These are phyloP conservation scores for Boletus albobrunnescens DNA, from an alignment of 1,284 basidiomycete species.

Conservation along the genomic window DNA sequence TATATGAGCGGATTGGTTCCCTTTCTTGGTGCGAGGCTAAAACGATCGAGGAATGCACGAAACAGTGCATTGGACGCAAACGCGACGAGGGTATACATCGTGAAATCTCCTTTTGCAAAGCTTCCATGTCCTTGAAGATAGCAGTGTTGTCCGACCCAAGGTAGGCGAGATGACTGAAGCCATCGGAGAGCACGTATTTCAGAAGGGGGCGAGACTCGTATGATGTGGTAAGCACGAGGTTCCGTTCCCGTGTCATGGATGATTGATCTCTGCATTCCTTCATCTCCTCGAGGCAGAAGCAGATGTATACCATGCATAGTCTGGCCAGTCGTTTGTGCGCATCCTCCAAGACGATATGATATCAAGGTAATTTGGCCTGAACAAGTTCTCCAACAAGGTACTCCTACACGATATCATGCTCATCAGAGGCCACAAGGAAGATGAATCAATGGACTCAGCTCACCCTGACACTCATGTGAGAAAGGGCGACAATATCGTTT, in stretches of 20 bases:
- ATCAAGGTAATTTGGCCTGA: neutral
- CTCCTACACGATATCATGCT: neutral
- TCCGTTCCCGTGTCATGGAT: neutral
- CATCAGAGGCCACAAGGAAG: neutral
- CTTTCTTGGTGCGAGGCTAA: neutral
- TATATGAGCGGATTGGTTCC: slow-evolving; percentile 11
- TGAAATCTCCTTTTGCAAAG: neutral
- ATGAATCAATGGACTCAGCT: neutral
- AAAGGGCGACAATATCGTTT: slow-evolving; percentile 10
- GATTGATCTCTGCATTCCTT: neutral
- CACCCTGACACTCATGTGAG: slow-evolving; percentile 18
- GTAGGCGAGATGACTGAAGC: slow-evolving; percentile 7
- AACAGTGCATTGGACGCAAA: slow-evolving; percentile 6
- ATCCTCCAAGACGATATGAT: slow-evolving; percentile 6
- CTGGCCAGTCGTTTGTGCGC: slow-evolving; percentile 7
- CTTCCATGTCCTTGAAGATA: slow-evolving; percentile 1
- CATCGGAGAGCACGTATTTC: slow-evolving; percentile 8
- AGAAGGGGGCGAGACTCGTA: neutral
- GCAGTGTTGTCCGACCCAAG: neutral
- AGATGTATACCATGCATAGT: slow-evolving; percentile 9
- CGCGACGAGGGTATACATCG: slow-evolving; percentile 3
- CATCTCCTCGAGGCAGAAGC: slow-evolving; percentile 6
- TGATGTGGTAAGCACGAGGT: neutral
- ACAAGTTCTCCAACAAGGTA: slow-evolving; percentile 13
- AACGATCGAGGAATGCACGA: neutral